These are phyloP conservation scores for Citrus medica DNA, from an alignment of 345 rosid species.

Conservation along the genomic window DNA sequence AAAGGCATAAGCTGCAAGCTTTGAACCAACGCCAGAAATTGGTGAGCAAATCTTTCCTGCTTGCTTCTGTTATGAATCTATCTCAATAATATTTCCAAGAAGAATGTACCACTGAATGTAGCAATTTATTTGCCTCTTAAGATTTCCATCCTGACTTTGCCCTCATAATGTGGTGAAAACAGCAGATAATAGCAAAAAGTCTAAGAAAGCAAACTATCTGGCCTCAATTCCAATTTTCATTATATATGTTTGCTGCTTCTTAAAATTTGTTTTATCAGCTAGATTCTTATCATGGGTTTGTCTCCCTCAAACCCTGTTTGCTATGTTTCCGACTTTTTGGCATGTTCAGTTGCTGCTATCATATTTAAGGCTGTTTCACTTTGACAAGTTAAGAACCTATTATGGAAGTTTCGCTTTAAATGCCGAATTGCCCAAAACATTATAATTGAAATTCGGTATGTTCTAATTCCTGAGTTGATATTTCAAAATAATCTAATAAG, in stretches of 20 bases:
- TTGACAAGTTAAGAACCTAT: no score
- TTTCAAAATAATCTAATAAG: not conserved
- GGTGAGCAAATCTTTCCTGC: conserved; percentile 39
- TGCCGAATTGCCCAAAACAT: not conserved
- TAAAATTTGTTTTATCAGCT: not conserved
- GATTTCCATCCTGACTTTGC: not conserved
- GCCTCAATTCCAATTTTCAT: not conserved
- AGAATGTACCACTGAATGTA: not conserved
- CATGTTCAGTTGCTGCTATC: not conserved
- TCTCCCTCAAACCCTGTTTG: not conserved
- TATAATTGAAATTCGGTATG: not conserved
- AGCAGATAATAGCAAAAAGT: not conserved
- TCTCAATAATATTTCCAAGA: not conserved
- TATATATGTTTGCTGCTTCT: not conserved
- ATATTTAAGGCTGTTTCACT: not conserved
- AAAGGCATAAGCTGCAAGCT: conserved; percentile 96
- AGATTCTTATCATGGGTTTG: not conserved
- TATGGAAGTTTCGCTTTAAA: not conserved
- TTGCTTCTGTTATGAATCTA: not conserved
- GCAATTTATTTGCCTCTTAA: no score
- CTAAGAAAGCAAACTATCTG: not conserved
- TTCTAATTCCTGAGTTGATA: not conserved
- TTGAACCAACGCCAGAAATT: conserved; percentile 94
- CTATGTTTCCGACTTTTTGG: not conserved
- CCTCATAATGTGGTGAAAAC: not conserved